These are phyloP conservation scores for Eucalyptus guilfoylei DNA, from an alignment of 345 rosid genomes.

Conservation along the genomic window DNA sequence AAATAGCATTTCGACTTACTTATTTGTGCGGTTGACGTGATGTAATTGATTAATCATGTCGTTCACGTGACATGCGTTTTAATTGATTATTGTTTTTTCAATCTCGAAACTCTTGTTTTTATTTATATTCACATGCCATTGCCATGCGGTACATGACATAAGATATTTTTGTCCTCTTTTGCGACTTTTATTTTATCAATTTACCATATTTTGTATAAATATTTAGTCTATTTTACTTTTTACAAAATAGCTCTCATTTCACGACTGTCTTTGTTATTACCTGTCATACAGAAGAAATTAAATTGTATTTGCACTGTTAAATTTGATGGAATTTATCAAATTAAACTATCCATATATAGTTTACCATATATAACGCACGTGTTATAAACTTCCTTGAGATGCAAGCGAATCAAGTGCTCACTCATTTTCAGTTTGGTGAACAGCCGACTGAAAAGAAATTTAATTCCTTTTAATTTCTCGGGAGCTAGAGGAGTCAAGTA, in stretches of 20 bases:
- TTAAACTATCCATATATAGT: not conserved
- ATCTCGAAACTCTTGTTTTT: not conserved
- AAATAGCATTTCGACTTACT: not conserved
- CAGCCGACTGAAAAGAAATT: not conserved
- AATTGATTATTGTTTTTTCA: not conserved
- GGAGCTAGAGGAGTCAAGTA: not conserved
- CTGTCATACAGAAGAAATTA: not conserved
- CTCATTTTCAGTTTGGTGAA: not conserved
- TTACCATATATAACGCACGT: not conserved
- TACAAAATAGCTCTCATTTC: not conserved
- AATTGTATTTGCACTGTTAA: not conserved
- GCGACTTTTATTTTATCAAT: not conserved
- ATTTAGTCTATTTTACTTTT: not conserved
- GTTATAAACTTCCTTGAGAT: not conserved
- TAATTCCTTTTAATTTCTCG: not conserved
- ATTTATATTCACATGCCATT: not conserved
- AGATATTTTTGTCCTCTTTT: too few species aligned
- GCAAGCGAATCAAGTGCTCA: not conserved
- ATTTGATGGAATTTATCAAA: not conserved
- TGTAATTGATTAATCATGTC: fast-evolving
- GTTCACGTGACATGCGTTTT: fast-evolving
- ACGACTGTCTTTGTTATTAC: not conserved
- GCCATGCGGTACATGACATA: not conserved
- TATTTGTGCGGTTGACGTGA: fast-evolving
- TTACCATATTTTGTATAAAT: too few species aligned